These are phyloP conservation scores for Xanthoceras sorbifolium DNA, from an alignment of 345 rosid species.

Conservation along the genomic window DNA sequence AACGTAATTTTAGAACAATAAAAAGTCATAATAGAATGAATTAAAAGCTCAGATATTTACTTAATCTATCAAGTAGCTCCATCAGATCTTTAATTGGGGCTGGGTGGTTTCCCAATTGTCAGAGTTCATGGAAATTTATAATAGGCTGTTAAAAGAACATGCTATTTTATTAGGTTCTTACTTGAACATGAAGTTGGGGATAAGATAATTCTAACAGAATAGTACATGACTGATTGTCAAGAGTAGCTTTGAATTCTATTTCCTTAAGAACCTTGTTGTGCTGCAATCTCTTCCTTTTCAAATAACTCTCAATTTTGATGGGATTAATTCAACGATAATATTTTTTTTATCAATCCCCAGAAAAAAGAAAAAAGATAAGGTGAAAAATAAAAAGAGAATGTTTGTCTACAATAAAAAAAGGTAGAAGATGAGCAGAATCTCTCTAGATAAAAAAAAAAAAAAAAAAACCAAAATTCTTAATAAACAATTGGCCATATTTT, in stretches of 20 bases:
- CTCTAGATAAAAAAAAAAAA: conserved; percentile 6
- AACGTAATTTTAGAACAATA: not conserved
- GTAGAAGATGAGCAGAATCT: not conserved
- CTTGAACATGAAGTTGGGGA: not conserved
- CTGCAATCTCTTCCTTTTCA: not conserved
- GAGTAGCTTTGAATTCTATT: not conserved
- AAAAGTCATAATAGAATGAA: not conserved
- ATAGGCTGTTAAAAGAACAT: not conserved
- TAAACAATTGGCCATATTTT: not conserved
- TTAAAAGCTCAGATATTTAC: not conserved
- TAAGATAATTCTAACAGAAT: not conserved
- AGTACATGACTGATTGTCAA: not conserved
- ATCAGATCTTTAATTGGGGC: conserved; percentile 6
- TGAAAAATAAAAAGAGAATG: not conserved
- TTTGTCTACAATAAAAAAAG: not conserved
- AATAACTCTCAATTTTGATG: not conserved
- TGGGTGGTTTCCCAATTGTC: not conserved
- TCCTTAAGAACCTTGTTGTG: not conserved
- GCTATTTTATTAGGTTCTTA: not conserved
- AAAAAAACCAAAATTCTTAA: not conserved
- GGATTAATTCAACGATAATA: not conserved
- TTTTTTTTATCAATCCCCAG: not conserved
- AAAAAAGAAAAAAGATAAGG: not conserved
- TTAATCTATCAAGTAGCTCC: not conserved
- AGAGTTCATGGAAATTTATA: not conserved